Evolutionary conservation across 768 basidiomycete species (phyloP), one percentile per base, ranked within the genome.

Genomic region (Lentinula boryana): DNA sequence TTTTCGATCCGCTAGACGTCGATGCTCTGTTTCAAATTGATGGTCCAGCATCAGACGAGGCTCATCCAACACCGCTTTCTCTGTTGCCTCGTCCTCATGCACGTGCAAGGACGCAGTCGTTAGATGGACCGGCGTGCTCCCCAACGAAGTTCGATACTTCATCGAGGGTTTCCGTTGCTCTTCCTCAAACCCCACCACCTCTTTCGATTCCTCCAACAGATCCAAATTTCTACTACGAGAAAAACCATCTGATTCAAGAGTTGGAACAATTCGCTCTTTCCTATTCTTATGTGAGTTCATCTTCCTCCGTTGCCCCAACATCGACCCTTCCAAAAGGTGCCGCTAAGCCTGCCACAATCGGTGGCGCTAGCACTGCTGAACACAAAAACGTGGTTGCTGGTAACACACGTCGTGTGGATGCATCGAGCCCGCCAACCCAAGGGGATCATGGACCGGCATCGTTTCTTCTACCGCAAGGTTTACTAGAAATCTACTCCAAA

Each of bases 1-100:
- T n/a, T 27, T 56, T 56, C 27, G 12, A 27, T 7, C 55, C 55
- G 16, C 40, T 56, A 13, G 55, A 56, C 23, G 23, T 56, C 27
- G 36, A 32, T 4, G 55, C 18, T 16, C 13, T 56, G 40, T 23
- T 56, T 44, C 21, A 41, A n/a, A 27, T 13, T 18, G 6, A 9
- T 15, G 27, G 4, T 56, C 10, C 55, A 43, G 31, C 3, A 13
- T 9, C 13, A 10, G 55, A 10, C 6, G 15, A 31, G 36, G 10
- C 40, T 10, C 55, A 15, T 2, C 16, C 32, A 35, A 40, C 53
- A 10, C 53, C 55, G 23, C 13, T 41, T 12, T 27, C 55, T 21
- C 23, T 56, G 27, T 23, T 56, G 23, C 53, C 55, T 13, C 55
- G 55, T 31, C 55, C 55, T 40, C 55, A 56, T 56, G 55, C 55